These are phyloP conservation scores for Talaromyces marneffei DNA, from an alignment of 2,329 filamentous ascomycete genomes.

Conservation along the genomic window DNA sequence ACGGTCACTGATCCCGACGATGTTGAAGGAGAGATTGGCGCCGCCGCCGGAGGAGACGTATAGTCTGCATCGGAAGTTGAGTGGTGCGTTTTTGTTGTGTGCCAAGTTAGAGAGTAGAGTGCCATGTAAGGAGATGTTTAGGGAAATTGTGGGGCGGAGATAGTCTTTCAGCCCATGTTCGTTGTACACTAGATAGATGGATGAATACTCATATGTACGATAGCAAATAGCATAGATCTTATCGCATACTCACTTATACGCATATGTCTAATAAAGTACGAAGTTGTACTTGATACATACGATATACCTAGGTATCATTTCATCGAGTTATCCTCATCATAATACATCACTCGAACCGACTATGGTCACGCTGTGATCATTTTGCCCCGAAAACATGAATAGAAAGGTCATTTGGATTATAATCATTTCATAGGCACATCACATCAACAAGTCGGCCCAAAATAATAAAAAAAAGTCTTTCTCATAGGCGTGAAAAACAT, in stretches of 20 bases:
- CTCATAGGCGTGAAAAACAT: not conserved
- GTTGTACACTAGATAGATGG: constrained; percentile 1
- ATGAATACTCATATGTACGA: not conserved
- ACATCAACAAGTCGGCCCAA: not conserved
- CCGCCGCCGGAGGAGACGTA: constrained; percentile 98
- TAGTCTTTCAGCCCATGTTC: not conserved
- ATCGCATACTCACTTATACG: not conserved
- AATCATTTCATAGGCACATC: not conserved
- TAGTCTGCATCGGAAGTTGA: constrained; percentile 87
- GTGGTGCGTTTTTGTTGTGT: constrained; percentile 89
- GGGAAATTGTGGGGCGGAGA: constrained; percentile 23
- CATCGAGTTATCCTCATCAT: not conserved
- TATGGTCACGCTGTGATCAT: too few species aligned
- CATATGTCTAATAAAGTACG: not conserved
- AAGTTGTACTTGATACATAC: not conserved
- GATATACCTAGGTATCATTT: not conserved
- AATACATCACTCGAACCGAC: not conserved
- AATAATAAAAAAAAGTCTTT: not conserved
- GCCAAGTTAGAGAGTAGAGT: constrained; percentile 79
- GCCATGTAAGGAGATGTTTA: constrained; percentile 72
- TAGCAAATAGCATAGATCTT: not conserved
- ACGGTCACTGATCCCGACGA: constrained; percentile 78
- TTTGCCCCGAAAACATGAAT: not conserved
- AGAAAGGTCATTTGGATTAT: not conserved
- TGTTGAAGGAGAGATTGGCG: constrained; percentile 81